phyloP scores from a whole-genome alignment of 352 stramenopile genomes.

The Globisporangium yorkense region DNA sequence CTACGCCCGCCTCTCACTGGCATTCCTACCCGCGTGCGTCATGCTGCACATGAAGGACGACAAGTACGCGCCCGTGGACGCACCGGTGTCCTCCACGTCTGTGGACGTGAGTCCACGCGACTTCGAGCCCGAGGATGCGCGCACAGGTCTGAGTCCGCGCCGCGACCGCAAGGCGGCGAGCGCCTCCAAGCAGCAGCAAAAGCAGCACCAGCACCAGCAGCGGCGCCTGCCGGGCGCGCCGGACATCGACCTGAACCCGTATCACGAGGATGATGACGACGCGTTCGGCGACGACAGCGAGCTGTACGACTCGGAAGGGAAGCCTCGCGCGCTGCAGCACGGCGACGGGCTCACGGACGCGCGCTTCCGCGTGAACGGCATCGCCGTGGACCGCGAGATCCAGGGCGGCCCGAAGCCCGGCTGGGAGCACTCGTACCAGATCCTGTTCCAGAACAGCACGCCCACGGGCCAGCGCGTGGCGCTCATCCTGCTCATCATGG shows the following conservation, averaged over 20 bases:
- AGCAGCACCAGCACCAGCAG: constrained; percentile 7
- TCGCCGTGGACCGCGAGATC: constrained; percentile 68
- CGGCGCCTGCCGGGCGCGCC: constrained; percentile 8
- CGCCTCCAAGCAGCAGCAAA: background rate
- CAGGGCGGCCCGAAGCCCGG: constrained; percentile 52
- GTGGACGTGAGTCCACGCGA: constrained; percentile 37
- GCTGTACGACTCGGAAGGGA: constrained; percentile 30
- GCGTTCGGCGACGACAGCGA: constrained; percentile 18
- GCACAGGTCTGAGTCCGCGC: constrained; percentile 28
- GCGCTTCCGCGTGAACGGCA: constrained; percentile 69
- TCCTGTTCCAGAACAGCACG: constrained; percentile 69
- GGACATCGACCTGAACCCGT: constrained; percentile 18
- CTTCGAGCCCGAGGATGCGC: constrained; percentile 24
- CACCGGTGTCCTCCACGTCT: constrained; percentile 16
- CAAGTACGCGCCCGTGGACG: constrained; percentile 40
- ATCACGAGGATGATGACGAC: constrained; percentile 12
- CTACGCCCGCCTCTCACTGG: too few relatives aligned
- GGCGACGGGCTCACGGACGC: constrained; percentile 26
- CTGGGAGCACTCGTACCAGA: constrained; percentile 67
- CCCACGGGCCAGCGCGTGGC: constrained; percentile 58
- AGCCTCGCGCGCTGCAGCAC: constrained; percentile 21
- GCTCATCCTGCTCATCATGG: constrained; percentile 60
- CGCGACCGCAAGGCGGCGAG: constrained; percentile 16
- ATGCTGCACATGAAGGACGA: constrained; percentile 50
- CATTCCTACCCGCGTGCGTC: too few relatives aligned